These are phyloP conservation scores for Boletus reticuloceps DNA, from an alignment of 768 basidiomycete species.

Conservation along the genomic window DNA sequence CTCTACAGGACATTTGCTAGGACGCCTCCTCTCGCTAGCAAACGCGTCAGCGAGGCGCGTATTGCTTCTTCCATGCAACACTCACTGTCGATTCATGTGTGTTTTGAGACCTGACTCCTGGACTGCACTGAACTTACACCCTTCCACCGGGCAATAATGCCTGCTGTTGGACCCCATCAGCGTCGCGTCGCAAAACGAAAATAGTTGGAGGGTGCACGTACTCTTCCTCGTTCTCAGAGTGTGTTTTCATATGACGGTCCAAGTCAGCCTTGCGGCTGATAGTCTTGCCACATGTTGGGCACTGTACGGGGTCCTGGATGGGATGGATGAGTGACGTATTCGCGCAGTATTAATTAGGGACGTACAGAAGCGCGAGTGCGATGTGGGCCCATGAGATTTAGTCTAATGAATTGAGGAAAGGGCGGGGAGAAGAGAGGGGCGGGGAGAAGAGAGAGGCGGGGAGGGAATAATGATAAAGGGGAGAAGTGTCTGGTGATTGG, in stretches of 20 bases:
- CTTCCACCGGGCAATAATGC: constrained; percentile 16
- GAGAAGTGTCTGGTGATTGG: neutral
- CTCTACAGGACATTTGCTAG: neutral
- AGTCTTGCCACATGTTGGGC: constrained; percentile 10
- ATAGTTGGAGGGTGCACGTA: constrained; percentile 7
- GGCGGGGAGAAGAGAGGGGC: too few species aligned
- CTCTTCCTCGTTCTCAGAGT: constrained; percentile 20
- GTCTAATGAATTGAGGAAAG: neutral
- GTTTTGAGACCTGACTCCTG: constrained; percentile 29
- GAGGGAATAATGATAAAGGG: neutral
- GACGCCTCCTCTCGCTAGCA: too few species aligned
- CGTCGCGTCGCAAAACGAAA: neutral
- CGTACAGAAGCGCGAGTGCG: constrained; percentile 3
- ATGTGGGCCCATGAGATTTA: neutral
- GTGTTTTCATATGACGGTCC: constrained; percentile 25
- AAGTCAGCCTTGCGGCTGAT: constrained; percentile 28
- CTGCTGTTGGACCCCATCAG: constrained; percentile 20
- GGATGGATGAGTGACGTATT: neutral
- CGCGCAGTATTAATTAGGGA: neutral
- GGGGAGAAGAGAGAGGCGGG: neutral
- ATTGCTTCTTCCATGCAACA: neutral
- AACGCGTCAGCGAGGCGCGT: neutral
- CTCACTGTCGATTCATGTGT: constrained; percentile 33
- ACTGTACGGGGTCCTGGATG: constrained; percentile 8
- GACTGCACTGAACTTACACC: constrained; percentile 18